phyloP scores from a whole-genome alignment of 371 early-diverging fungal genomes.

The Circinella minor region DNA sequence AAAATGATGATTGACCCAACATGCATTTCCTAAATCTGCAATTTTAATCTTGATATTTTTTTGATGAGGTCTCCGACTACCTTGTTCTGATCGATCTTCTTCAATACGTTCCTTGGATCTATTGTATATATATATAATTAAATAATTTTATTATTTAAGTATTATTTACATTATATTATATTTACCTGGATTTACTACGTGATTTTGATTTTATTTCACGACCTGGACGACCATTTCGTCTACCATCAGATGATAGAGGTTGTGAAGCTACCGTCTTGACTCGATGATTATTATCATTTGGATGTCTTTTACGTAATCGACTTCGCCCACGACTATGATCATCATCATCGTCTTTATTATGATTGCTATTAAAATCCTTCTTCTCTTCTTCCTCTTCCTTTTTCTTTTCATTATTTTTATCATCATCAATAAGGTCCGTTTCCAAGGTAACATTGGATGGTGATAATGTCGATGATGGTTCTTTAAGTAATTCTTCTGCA shows the following conservation, averaged over 20 bases:
- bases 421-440: background rate
- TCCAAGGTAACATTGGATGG: background rate
- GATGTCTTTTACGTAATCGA: conserved; percentile 22
- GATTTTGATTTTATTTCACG: conserved; percentile 3
- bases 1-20: conserved; percentile 94
- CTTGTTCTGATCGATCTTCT: conserved; percentile 15
- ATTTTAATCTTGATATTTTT: conserved; percentile 82
- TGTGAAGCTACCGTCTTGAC: conserved; percentile 46
- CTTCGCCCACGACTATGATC: conserved; percentile 39
- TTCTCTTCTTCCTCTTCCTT: background rate
- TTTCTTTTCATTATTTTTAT: background rate
- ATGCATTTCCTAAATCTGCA: conserved; percentile 98
- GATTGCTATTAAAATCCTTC: background rate
- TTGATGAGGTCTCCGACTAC: conserved; percentile 5
- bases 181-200: conserved; percentile 15
- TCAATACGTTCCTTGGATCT: conserved; percentile 10
- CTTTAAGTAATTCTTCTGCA: conserved; percentile 65
- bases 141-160: no score
- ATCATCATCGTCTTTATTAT: conserved; percentile 3
- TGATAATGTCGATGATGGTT: background rate
- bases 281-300: conserved; percentile 4
- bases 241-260: conserved; percentile 29
- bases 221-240: conserved; percentile 2
- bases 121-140: background rate
- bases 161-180: background rate